Base-by-base conservation (phyloP, 371 early-diverging fungal genomes). In the Synchytrium microbalum region DNA sequence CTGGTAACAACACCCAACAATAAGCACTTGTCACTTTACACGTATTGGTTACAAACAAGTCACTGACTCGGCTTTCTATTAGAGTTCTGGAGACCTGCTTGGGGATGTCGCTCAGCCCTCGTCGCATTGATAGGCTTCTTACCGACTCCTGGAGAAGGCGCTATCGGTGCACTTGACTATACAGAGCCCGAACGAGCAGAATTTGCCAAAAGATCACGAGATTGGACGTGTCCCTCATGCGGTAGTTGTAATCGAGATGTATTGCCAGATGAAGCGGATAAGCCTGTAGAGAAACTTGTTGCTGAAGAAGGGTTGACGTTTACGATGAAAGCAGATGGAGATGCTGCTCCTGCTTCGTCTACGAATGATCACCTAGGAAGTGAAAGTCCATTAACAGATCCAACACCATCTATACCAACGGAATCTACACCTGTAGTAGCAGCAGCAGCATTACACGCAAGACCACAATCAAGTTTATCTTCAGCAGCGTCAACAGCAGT, bases 61-160 rank as follows among this genome's bases (percentile, higher is more conserved):
- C 19, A 19, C n/a, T 19, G 19, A n/a, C n/a, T n/a, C n/a, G n/a
- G n/a, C n/a, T n/a, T n/a, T n/a, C n/a, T n/a, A n/a, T n/a, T n/a
- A 14, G 79, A 96, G 72, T 86, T 79, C 63, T 95, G 97, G 96
- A 86, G 91, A 61, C 96, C 97, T 0, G 91, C 93, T 1, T 95
- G 96, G 95, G 61, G 74, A 76, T 82, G 93, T 33, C 87, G 92
- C 14, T 92, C 92, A 1, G 92, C 93, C 2, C 75, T 96, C 33
- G 75, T 91, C 14, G 97, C 92, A 0, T 75, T 96, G 30, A 84
- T 90, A 71, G 87, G 74, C 10, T 78, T 75, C 65, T 66, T 75
- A 2, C 71, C 75, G 19, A 76, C 79, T 0, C 59, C 72, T 82
- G 62, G 89, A 0, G 86, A 90, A 68, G 89, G 88, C 3, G 92